Evolutionary conservation across 2,329 filamentous ascomycete genomes (phyloP), one percentile per base, ranked within the genome.

Genomic region (Chrysoporthe puriensis): DNA sequence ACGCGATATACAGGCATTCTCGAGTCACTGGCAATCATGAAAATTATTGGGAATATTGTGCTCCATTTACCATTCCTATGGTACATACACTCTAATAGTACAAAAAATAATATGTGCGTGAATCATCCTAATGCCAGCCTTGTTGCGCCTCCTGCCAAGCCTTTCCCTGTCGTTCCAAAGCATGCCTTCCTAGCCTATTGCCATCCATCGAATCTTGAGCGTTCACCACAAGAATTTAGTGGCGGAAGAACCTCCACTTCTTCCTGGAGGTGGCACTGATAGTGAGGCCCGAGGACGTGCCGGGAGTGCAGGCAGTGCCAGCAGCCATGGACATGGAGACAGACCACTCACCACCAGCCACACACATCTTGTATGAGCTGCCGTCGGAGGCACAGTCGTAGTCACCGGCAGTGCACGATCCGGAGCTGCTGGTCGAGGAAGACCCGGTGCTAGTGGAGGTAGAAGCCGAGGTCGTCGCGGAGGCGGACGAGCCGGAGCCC

Each of bases 291-390:
- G 59, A 66, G n/a, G 70, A 71, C 54, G 69, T 67, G 8, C 72
- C 73, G 0, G 73, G 72, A 40, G 74, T 75, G 1, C 77, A 76
- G 1, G 75, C 73, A 1, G 68, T 70, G 26, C 68, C 68, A 14
- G 66, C 26, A 9, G 68, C 73, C 72, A 86, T 85, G 67, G 83
- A 50, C 68, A 70, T 70, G 44, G 66, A 36, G 66, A 58, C 66
- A 14, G 62, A 65, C 68, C 68, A 70, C 14, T 18, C 18, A 34
- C 68, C 68, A 4, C 68, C 68, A 8, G 68, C 62, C 3, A 66
- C 59, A n/a, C 68, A 70, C 21, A 54, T 63, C 59, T 66, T 64
- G 62, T 63, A 70, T 1, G 44, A 36, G 11, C 26, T 57, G 8
- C 68, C 68, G 18, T 63, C 66, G 4, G 62, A 40, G 2, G 62